A percentile compares a stretch with the other conserved stretches of the same genome.
phyloP scores from a whole-genome alignment of 2,329 filamentous ascomycete genomes.

The Penicillium paneum region DNA sequence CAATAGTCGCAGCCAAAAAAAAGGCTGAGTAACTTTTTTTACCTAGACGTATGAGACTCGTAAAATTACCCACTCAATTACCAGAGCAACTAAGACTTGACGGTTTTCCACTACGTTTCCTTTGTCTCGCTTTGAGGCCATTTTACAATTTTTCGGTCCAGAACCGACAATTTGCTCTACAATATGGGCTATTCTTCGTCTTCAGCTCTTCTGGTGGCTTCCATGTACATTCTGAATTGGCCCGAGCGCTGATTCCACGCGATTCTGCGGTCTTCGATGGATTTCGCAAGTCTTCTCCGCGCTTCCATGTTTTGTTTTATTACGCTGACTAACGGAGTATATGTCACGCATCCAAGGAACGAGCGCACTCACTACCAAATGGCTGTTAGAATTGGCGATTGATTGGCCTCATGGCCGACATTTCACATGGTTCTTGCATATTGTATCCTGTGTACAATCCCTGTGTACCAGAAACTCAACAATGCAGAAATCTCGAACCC shows the following conservation, averaged over 20 bases:
- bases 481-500: conserved; percentile 1
- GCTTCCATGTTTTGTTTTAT: conserved; percentile 10
- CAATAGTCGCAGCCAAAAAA: conserved; percentile 17
- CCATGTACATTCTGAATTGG: conserved; percentile 17
- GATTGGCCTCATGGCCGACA: neutral
- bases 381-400: neutral
- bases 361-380: neutral
- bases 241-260: conserved; percentile 27
- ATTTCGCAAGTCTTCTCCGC: conserved; percentile 28
- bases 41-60: conserved; percentile 17
- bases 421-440: neutral
- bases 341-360: neutral
- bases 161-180: neutral
- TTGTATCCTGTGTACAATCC: neutral
- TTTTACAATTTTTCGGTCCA: neutral
- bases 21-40: conserved; percentile 28
- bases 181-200: neutral
- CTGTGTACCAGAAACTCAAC: neutral
- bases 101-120: neutral
- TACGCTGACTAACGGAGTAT: conserved; percentile 12
- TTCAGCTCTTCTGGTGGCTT: conserved; percentile 17
- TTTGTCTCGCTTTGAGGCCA: neutral
- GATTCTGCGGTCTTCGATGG: conserved; percentile 34
- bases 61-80: conserved; percentile 18
- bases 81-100: conserved; percentile 4